Percentiles rank a stretch among this genome's conserved stretches.
Evolutionary conservation across 768 basidiomycete species (phyloP).

Genomic region (Auriscalpium microsporum): DNA sequence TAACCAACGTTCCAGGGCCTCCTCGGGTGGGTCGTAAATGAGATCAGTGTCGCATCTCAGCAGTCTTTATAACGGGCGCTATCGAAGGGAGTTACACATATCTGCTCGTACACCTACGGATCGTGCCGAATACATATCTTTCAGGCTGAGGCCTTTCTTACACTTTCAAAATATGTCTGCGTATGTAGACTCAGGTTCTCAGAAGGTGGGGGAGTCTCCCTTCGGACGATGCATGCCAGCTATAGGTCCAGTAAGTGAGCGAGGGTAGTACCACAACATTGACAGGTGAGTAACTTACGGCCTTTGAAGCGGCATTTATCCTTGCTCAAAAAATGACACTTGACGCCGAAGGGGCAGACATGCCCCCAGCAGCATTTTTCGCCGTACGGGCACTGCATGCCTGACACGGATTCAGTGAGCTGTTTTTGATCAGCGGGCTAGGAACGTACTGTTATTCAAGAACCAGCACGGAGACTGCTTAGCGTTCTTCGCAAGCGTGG

Average conservation of each 20-base stretch:
- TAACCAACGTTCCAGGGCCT: constrained; percentile 1
- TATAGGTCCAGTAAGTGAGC: constrained; percentile 5
- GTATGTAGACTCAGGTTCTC: not conserved
- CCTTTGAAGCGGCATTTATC: constrained; percentile 90
- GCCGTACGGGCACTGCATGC: constrained; percentile 67
- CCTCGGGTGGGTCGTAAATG: no score
- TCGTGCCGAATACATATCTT: no score
- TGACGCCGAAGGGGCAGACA: constrained; percentile 61
- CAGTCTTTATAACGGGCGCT: no score
- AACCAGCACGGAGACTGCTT: constrained; percentile 85
- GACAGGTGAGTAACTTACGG: constrained; percentile 26
- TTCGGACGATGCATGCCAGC: constrained; percentile 33
- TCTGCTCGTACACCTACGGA: no score
- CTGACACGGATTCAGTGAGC: constrained; percentile 26
- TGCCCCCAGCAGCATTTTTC: constrained; percentile 79
- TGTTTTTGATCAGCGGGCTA: not conserved
- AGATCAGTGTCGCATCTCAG: no score
- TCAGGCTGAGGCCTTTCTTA: no score
- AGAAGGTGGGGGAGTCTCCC: constrained; percentile 3
- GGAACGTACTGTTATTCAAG: constrained; percentile 58
- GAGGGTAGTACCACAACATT: not conserved
- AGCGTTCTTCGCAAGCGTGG: constrained; percentile 62
- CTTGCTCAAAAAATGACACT: constrained; percentile 54
- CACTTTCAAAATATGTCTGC: no score
- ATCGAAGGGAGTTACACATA: no score